A percentile compares a stretch with the other conserved stretches of the same genome.
Conservation (phyloP, 139 green algal genomes). For the Spirogloea muscicola region DNA sequence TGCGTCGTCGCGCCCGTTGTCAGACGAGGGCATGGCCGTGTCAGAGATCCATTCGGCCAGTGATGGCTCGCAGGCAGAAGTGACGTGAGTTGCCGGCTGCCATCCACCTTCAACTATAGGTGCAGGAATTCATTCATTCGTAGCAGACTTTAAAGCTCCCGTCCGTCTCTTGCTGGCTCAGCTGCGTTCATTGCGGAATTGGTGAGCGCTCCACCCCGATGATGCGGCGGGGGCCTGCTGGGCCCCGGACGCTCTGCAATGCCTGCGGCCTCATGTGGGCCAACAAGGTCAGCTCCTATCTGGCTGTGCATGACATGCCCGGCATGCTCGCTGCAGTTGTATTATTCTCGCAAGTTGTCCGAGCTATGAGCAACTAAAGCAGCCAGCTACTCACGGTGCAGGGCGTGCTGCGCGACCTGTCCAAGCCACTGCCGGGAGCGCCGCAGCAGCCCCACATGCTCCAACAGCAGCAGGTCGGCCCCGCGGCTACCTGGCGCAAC, state of each 20-base stretch:
- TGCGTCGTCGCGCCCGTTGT: constrained; percentile 26
- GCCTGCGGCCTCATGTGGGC: constrained; percentile 54
- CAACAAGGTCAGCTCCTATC: constrained; percentile 53
- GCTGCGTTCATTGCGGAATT: constrained; percentile 44
- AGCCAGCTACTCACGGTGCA: neutral
- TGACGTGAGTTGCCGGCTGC: constrained; percentile 14
- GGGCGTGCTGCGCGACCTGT: constrained; percentile 22
- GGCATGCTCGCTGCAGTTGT: neutral
- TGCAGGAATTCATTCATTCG: neutral
- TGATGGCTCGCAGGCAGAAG: neutral
- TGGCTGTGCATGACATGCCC: too few species aligned
- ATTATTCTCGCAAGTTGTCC: neutral
- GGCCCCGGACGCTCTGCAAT: constrained; percentile 49
- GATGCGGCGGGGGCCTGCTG: constrained; percentile 47
- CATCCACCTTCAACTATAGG: neutral
- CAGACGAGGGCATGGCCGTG: too few species aligned
- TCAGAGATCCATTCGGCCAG: neutral
- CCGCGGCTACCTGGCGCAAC: too few species aligned
- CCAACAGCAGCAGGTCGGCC: constrained; percentile 2
- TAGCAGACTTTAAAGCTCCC: neutral
- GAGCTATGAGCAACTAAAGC: neutral
- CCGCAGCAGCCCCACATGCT: constrained; percentile 25
- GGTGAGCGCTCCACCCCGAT: constrained; percentile 45
- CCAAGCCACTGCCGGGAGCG: neutral
- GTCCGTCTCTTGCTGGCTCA: neutral